A percentile compares a stretch with the other conserved stretches of the same genome.
These are phyloP conservation scores for Pythium vanterpoolii DNA, from an alignment of 352 stramenopile genomes.

Conservation along the genomic window DNA sequence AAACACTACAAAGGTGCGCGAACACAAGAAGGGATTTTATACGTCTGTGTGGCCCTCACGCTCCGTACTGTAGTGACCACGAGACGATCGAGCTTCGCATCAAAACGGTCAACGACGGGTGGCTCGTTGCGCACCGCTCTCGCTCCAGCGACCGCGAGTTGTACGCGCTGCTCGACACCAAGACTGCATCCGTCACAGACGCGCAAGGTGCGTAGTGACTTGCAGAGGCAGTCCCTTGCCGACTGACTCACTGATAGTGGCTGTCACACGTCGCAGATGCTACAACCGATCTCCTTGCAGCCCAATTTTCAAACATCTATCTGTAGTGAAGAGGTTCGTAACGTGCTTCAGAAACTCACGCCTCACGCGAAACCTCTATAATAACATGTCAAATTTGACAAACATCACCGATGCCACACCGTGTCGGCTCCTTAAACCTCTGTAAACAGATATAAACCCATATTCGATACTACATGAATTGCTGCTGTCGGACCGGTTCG, in stretches of 20 bases:
- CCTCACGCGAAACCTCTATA: constrained; percentile 14
- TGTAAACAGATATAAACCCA: neutral
- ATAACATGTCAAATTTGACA: constrained; percentile 8
- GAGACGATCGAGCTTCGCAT: constrained; percentile 50
- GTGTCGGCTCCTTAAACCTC: neutral
- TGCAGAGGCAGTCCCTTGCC: neutral
- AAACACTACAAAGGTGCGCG: constrained; percentile 30
- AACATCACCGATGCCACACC: neutral
- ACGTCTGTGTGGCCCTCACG: neutral
- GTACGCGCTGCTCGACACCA: constrained; percentile 62
- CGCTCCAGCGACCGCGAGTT: constrained; percentile 44
- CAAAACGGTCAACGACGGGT: constrained; percentile 52
- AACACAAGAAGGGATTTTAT: neutral
- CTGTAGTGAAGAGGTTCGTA: constrained; percentile 31
- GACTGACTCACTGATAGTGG: neutral
- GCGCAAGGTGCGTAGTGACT: constrained; percentile 52
- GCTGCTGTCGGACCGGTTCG: neutral
- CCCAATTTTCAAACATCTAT: constrained; percentile 57
- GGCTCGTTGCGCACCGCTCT: constrained; percentile 52
- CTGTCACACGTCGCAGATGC: constrained; percentile 35
- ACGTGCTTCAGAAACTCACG: constrained; percentile 1
- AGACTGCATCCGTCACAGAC: constrained; percentile 50
- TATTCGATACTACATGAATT: neutral
- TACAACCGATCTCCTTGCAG: constrained; percentile 36
- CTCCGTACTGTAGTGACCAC: neutral